Base-by-base conservation (phyloP, 371 early-diverging fungal species). In the Nosema granulosis region DNA sequence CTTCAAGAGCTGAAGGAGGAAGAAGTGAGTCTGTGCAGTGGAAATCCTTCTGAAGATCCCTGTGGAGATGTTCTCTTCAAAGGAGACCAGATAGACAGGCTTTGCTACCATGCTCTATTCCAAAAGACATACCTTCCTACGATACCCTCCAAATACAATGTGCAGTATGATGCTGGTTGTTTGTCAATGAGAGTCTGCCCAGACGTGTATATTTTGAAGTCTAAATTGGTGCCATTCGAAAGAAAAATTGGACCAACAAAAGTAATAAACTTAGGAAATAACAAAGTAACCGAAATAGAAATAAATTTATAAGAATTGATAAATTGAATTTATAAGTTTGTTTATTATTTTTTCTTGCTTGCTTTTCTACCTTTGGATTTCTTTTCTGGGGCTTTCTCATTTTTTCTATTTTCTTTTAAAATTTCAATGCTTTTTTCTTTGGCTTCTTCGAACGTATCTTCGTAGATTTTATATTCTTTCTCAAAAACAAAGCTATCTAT, bases 401-500 rank as follows among this genome's bases (percentile, higher is more conserved):
- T 31, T 12, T 28, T 50, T 38, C 22, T 54, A 20, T 52, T 20
- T 0, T 29, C 22, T 57, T 38, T 29, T 20, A 29, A 12, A 28
- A 50, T 43, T 58, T 74, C 49, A n/a, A 65, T 74, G 16, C 37
- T 52, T 37, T 58, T 65, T 1, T 4, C 3, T 24, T 38, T 50
- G 9, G 51, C n/a, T 18, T 68, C 67, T 6, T 67, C 71, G 13
- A 49, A 24, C 4, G 3, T 57, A 43, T 62, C 61, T 22, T 32
- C 71, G 24, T 13, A 71, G 2, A 26, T 26, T 43, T 71, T 26
- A 58, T 18, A 66, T 24, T 63, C 24, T 65, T 20, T 32, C 22
- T 67, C 32, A n/a, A 34, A 73, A 28, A 35, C 13, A 57, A 68
- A 75, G 20, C 73, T 58, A 0, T 95, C 95, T 87, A 96, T 94